Evolutionary conservation across 2,329 filamentous ascomycete species (phyloP).

Genomic region (Volutella citrinella): DNA sequence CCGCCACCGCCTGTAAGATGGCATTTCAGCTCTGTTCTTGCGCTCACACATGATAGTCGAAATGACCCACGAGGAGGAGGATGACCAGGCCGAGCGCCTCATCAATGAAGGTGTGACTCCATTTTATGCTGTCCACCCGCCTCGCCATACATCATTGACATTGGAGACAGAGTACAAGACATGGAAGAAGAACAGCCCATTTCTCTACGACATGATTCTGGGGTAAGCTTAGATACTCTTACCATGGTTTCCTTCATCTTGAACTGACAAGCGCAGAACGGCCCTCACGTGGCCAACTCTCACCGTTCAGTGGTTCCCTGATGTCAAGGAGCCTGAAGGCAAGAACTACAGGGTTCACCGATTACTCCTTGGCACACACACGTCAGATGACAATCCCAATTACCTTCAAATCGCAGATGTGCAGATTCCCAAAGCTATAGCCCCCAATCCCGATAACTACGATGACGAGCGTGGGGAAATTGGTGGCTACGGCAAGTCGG

Average conservation of each 20-base stretch:
- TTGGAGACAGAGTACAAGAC: conserved; percentile 83
- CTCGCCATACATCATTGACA: conserved; percentile 11
- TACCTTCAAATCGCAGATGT: conserved; percentile 94
- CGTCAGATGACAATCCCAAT: conserved; percentile 79
- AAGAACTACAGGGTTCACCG: conserved; percentile 87
- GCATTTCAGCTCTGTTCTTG: too few relatives aligned
- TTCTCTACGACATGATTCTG: conserved; percentile 96
- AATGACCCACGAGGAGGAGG: conserved; percentile 61
- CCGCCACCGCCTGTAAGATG: background rate
- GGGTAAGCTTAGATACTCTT: conserved; percentile 48
- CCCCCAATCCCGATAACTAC: conserved; percentile 77
- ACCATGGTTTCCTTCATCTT: conserved; percentile 2
- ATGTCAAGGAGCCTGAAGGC: conserved; percentile 82
- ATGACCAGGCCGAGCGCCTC: conserved; percentile 75
- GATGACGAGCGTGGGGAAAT: conserved; percentile 92
- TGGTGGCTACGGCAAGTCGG: conserved; percentile 81
- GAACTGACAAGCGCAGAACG: conserved; percentile 48
- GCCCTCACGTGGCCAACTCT: conserved; percentile 97
- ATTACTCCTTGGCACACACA: conserved; percentile 91
- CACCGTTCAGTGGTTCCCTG: conserved; percentile 97
- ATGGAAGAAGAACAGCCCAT: conserved; percentile 99
- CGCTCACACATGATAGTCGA: too few relatives aligned
- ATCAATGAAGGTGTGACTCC: conserved; percentile 76
- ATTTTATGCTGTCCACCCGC: background rate
- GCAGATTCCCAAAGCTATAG: conserved; percentile 78